Conservation (phyloP, 768 basidiomycete species). For the Russula dissimulans region DNA sequence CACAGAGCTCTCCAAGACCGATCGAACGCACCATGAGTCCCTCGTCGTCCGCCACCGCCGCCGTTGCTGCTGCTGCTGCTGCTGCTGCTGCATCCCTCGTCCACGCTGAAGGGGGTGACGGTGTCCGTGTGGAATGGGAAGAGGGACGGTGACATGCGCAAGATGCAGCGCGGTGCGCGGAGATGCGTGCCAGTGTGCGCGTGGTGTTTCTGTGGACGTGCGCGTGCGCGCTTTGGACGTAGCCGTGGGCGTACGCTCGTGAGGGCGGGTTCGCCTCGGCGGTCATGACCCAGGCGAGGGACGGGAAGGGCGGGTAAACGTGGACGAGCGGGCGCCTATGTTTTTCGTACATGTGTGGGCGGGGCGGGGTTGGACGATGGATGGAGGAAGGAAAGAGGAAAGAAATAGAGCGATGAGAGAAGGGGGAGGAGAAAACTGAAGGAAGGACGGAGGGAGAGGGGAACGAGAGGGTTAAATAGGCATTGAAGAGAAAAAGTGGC, state of each 20-base stretch:
- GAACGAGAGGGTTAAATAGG: not conserved
- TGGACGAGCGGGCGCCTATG: not conserved
- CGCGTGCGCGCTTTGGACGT: not conserved
- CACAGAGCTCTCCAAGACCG: not conserved
- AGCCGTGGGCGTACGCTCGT: not conserved
- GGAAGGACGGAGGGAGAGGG: not conserved
- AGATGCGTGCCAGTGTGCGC: not conserved
- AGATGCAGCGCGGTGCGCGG: not conserved
- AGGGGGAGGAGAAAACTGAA: not conserved
- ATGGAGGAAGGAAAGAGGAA: not conserved
- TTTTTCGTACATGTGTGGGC: not conserved
- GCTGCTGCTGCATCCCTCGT: too few species aligned
- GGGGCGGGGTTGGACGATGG: not conserved
- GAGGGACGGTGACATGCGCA: not conserved
- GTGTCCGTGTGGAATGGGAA: not conserved
- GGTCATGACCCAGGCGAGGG: conserved; percentile 12
- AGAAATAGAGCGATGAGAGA: too few species aligned
- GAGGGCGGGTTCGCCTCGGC: conserved; percentile 7
- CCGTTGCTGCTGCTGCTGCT: not conserved
- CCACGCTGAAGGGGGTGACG: not conserved
- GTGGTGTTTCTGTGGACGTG: not conserved
- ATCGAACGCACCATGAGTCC: conserved; percentile 3
- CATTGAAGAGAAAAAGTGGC: not conserved
- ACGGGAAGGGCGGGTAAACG: conserved; percentile 12
- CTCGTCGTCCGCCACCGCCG: not conserved